Percentiles rank a stretch among this genome's conserved stretches.
These are phyloP conservation scores for Phialophora expanda DNA, from an alignment of 2,329 filamentous ascomycete genomes.

Conservation along the genomic window DNA sequence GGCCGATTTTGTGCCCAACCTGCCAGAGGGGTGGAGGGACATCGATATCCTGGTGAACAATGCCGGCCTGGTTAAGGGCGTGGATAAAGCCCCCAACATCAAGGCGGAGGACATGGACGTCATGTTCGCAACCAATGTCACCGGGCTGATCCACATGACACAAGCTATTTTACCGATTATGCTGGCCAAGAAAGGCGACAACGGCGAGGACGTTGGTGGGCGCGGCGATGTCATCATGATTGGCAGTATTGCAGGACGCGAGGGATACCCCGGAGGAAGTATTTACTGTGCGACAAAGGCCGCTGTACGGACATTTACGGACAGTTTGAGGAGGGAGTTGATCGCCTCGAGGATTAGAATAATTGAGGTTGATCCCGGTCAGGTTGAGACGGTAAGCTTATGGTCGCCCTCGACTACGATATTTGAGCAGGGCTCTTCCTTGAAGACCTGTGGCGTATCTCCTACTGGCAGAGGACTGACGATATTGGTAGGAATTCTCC, in stretches of 20 bases:
- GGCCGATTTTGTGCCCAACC: conserved; percentile 68
- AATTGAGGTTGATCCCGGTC: conserved; percentile 88
- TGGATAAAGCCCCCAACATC: conserved; percentile 85
- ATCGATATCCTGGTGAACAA: conserved; percentile 95
- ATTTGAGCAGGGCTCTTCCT: neutral
- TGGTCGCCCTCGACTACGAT: neutral
- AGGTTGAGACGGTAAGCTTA: conserved; percentile 73
- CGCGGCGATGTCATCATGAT: conserved; percentile 95
- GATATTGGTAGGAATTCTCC: conserved; percentile 69
- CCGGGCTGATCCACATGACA: conserved; percentile 93
- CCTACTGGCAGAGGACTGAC: neutral
- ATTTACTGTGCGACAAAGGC: conserved; percentile 96
- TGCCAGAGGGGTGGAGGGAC: conserved; percentile 82
- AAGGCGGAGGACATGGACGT: conserved; percentile 76
- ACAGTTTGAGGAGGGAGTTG: conserved; percentile 80
- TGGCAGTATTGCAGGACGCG: conserved; percentile 87
- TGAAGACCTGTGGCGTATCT: neutral
- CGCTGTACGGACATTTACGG: conserved; percentile 82
- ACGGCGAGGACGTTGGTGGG: conserved; percentile 63
- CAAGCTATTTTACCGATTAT: conserved; percentile 86
- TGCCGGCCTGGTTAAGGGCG: conserved; percentile 87
- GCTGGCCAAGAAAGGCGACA: conserved; percentile 57
- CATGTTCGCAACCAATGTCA: conserved; percentile 95
- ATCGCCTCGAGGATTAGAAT: conserved; percentile 79
- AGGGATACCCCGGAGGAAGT: conserved; percentile 80